These are phyloP conservation scores for Fremontodendron californicum DNA, from an alignment of 345 rosid species.

Conservation along the genomic window DNA sequence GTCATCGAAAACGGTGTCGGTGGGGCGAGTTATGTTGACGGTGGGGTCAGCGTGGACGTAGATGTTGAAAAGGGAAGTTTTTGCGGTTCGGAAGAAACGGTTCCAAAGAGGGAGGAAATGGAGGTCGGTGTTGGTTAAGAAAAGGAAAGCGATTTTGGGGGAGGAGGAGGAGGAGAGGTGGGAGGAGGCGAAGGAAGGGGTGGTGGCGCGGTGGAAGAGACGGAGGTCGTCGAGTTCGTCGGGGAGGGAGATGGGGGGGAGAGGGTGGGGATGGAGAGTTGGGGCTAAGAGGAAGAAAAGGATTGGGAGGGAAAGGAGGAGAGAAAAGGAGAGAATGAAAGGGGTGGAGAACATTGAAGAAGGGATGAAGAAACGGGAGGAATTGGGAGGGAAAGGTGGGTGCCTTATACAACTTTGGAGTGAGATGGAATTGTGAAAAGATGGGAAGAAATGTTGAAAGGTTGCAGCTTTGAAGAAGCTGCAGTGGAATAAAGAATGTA, in stretches of 20 bases:
- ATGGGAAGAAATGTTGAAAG: neutral
- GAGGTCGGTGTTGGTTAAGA: conserved; percentile 90
- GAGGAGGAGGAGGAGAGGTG: conserved; percentile 52
- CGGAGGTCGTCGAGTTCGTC: conserved; percentile 77
- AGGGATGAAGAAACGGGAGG: conserved; percentile 12
- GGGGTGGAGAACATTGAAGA: conserved; percentile 47
- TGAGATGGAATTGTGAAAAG: neutral
- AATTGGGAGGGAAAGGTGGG: conserved; percentile 4
- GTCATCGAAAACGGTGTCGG: conserved; percentile 37
- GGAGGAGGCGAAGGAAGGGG: conserved; percentile 37
- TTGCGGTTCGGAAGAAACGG: conserved; percentile 46
- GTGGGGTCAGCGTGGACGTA: conserved; percentile 90
- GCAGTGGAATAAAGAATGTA: neutral
- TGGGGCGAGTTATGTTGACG: too few relatives aligned
- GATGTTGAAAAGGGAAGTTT: conserved; percentile 52
- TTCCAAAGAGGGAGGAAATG: conserved; percentile 82
- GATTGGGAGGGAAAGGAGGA: conserved; percentile 45
- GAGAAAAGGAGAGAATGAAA: conserved; percentile 44
- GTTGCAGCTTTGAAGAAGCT: neutral
- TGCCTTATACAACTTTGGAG: neutral
- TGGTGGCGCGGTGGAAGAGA: conserved; percentile 59
- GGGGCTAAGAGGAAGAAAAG: conserved; percentile 49
- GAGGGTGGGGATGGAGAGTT: conserved; percentile 36
- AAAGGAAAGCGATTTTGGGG: conserved; percentile 85
- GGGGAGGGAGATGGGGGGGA: conserved; percentile 54